Evolutionary conservation across 2,329 filamentous ascomycete genomes (phyloP), one percentile per base, ranked within the genome.

Genomic region (Nigrospora sphaerica): DNA sequence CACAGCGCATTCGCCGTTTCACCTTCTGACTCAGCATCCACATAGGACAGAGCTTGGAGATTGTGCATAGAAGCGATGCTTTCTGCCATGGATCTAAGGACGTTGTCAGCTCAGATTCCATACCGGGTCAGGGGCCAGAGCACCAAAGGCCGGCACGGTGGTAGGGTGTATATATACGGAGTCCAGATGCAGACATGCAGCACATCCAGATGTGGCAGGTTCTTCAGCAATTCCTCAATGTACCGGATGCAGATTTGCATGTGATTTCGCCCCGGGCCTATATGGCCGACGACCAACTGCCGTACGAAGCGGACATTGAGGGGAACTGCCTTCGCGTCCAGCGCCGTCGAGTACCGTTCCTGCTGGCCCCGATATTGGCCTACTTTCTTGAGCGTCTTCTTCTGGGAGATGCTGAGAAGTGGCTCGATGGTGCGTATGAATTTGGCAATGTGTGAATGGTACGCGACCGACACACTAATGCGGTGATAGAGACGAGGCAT

Each of bases 301-400:
- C 41, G 38, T 11, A 47, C 46, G 31, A 41, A 33, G 16, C 17
- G 11, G 2, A 38, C 46, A 42, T 42, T 45, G 36, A 41, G 31
- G 12, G 46, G 46, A 12, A 17, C 45, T 6, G 42, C 46, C 11
- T 45, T 41, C 42, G 44, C 46, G 31, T 47, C 18, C 16, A 38
- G 35, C 3, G 32, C 36, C 13, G 31, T 39, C 4, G 31, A 36
- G 16, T 46, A 47, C n/a, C 32, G 16, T 34, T 47, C 47, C 18
- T 41, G 44, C 23, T 49, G 47, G 18, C 47, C 43, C 39, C 42
- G 46, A 18, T 49, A 49, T 28, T 49, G 42, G 14, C 46, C 46
- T 31, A 46, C 43, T 37, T 46, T 43, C 43, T 49, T 49, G 33
- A 49, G 23, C 38, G 46, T 38, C 43, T 46, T 49, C 34, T 46